Conservation (phyloP, 192 early-diverging fungal genomes). For the Jimgerdemannia lactiflua region DNA sequence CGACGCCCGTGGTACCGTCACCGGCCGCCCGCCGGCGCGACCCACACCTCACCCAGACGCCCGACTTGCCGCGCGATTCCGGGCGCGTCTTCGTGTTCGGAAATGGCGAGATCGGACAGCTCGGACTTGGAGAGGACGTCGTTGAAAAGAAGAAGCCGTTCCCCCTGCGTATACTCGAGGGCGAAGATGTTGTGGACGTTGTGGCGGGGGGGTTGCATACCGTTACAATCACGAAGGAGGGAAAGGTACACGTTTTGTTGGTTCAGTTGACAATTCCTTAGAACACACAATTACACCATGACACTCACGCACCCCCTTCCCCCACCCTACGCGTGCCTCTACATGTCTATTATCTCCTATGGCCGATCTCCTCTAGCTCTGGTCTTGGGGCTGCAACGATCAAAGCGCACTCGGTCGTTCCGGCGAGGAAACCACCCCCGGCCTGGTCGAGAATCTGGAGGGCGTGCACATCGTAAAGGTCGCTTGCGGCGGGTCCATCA, state of each 20-base stretch:
- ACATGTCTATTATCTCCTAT: neutral
- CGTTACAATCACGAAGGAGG: constrained; percentile 69
- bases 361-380: constrained; percentile 46
- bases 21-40: neutral
- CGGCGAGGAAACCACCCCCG: constrained; percentile 65
- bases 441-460: constrained; percentile 68
- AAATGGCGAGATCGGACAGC: constrained; percentile 88
- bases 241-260: constrained; percentile 51
- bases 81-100: constrained; percentile 83
- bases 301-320: neutral
- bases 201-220: constrained; percentile 87
- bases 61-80: constrained; percentile 1
- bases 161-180: constrained; percentile 60
- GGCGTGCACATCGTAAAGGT: constrained; percentile 67
- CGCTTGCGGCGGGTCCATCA: constrained; percentile 81
- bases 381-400: constrained; percentile 97
- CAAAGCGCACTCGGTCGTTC: constrained; percentile 76
- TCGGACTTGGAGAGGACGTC: constrained; percentile 83
- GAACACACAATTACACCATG: neutral
- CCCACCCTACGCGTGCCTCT: no score
- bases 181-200: constrained; percentile 73
- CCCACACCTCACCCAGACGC: neutral
- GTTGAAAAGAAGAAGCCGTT: constrained; percentile 76
- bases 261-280: neutral
- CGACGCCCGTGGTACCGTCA: neutral